phyloP scores from a whole-genome alignment of 768 basidiomycete species.

The Leucocoprinus birnbaumii region DNA sequence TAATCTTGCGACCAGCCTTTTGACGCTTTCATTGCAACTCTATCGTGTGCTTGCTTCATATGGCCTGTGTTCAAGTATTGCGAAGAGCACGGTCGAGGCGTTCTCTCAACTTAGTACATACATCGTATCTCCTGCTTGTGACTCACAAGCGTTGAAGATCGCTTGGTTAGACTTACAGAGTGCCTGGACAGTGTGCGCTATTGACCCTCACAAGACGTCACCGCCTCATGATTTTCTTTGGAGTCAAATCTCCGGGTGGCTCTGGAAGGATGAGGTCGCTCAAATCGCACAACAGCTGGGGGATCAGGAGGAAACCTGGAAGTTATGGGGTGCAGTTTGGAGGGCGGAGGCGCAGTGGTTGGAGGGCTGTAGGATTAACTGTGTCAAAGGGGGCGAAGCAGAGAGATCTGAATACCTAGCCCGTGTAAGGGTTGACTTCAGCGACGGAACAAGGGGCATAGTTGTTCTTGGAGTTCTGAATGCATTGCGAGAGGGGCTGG shows the following conservation, averaged over 20 bases:
- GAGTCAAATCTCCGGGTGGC: slow-evolving; percentile 82
- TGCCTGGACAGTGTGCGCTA: slow-evolving; percentile 78
- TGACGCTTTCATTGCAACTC: slow-evolving; percentile 56
- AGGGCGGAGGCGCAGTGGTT: slow-evolving; percentile 63
- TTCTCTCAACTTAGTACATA: slow-evolving; percentile 50
- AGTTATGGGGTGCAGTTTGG: slow-evolving; percentile 50
- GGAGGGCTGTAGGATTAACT: slow-evolving; percentile 75
- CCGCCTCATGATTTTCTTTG: slow-evolving; percentile 87
- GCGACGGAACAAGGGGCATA: slow-evolving; percentile 28
- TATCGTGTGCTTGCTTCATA: slow-evolving; percentile 71
- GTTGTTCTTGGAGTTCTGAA: slow-evolving; percentile 35
- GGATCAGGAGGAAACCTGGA: slow-evolving; percentile 28
- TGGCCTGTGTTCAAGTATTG: slow-evolving; percentile 71
- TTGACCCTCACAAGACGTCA: slow-evolving; percentile 87
- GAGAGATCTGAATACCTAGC: slow-evolving; percentile 48
- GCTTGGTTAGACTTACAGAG: slow-evolving; percentile 62
- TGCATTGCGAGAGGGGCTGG: slow-evolving; percentile 28
- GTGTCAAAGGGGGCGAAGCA: slow-evolving; percentile 57
- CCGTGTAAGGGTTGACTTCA: slow-evolving; percentile 38
- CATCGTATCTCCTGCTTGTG: slow-evolving; percentile 34
- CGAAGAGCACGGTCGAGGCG: slow-evolving; percentile 59
- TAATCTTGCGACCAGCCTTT: slow-evolving; percentile 45
- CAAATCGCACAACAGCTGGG: slow-evolving; percentile 33
- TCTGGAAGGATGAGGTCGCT: slow-evolving; percentile 63
- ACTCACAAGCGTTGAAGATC: slow-evolving; percentile 31